A percentile compares a stretch with the other conserved stretches of the same genome.
phyloP scores from a whole-genome alignment of 2,329 filamentous ascomycete species.

The Helminthosporium solani region DNA sequence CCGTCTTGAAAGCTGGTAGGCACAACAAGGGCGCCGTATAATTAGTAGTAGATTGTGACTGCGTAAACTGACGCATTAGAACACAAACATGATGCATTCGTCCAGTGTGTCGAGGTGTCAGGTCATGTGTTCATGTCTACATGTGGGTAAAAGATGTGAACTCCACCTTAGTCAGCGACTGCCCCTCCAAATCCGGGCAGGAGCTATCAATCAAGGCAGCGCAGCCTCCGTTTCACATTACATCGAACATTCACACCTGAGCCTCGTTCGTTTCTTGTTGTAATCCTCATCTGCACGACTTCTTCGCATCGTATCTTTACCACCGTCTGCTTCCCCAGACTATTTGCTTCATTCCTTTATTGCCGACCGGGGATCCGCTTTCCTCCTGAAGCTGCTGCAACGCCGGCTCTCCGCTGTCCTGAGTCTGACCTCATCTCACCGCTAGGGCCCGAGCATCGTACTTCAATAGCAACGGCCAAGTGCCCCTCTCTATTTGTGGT shows the following conservation, averaged over 20 bases:
- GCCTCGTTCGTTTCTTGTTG: neutral
- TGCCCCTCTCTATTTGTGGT: constrained; percentile 7
- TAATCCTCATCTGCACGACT: neutral
- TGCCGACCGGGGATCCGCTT: constrained; percentile 10
- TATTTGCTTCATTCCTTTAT: neutral
- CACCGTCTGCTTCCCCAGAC: neutral
- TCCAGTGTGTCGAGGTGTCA: too few relatives aligned
- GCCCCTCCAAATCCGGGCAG: constrained; percentile 13
- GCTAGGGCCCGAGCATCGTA: constrained; percentile 7
- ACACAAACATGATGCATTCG: too few relatives aligned
- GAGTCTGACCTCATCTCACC: constrained; percentile 19
- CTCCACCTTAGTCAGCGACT: constrained; percentile 8
- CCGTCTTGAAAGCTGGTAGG: too few relatives aligned
- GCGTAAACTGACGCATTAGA: too few relatives aligned
- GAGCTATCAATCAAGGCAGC: neutral
- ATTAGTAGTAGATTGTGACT: too few relatives aligned
- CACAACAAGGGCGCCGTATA: too few relatives aligned
- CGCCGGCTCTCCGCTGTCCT: constrained; percentile 21
- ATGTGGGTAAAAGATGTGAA: neutral
- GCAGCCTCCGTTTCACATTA: neutral
- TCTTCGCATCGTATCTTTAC: neutral
- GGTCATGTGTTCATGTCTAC: too few relatives aligned
- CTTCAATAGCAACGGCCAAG: constrained; percentile 11
- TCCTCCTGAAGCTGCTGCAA: constrained; percentile 16
- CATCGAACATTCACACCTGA: neutral